These are phyloP conservation scores for Termitomyces sp. DNA, from an alignment of 768 basidiomycete genomes.

Conservation along the genomic window DNA sequence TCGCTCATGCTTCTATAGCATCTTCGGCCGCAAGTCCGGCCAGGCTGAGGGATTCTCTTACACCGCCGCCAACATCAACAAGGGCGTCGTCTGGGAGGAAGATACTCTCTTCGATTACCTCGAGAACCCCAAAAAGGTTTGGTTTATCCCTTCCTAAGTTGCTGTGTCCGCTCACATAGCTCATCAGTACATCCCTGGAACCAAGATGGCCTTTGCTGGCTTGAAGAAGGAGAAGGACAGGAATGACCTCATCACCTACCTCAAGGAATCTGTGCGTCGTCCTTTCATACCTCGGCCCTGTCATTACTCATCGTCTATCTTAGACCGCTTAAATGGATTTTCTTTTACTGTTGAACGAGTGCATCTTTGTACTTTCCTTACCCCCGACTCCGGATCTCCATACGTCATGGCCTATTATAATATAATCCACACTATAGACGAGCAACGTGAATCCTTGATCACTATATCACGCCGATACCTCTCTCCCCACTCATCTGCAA, in stretches of 20 bases:
- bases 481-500: conserved; percentile 6
- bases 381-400: background rate
- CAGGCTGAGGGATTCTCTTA: conserved; percentile 85
- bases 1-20: conserved; percentile 32
- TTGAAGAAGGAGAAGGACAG: conserved; percentile 99
- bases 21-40: conserved; percentile 87
- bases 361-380: background rate
- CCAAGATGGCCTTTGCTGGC: conserved; percentile 98
- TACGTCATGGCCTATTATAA: conserved; percentile 5
- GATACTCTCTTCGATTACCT: conserved; percentile 93
- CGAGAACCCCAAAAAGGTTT: conserved; percentile 95
- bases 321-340: conserved; percentile 6
- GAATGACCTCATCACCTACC: conserved; percentile 85
- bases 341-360: conserved; percentile 1
- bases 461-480: conserved; percentile 6
- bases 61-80: conserved; percentile 94
- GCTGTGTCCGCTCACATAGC: no score
- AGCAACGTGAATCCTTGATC: conserved; percentile 1
- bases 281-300: background rate
- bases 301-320: background rate
- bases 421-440: conserved; percentile 7
- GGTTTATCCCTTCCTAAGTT: background rate
- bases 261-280: conserved; percentile 68
- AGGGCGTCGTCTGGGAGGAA: conserved; percentile 85
- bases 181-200: conserved; percentile 85